Evolutionary conservation across 2,329 filamentous ascomycete species (phyloP), one percentile per base, ranked within the genome.

Genomic region (Aspergillus felis): DNA sequence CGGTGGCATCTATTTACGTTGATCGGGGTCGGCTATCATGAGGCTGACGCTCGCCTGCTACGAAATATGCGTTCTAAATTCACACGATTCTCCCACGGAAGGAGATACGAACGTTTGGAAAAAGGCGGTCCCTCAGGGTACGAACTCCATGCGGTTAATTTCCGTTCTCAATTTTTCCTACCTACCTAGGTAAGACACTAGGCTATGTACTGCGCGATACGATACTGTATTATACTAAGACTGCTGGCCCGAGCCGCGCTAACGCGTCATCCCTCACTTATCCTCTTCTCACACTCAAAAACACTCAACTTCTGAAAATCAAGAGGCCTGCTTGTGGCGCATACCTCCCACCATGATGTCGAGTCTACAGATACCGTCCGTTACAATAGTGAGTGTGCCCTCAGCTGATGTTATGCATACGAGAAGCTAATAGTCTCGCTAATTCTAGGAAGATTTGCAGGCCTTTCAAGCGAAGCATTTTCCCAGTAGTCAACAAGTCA

Each of bases 381-480:
- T 77, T 42, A 75, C 73, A 27, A 38, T 71, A 10, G 75, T 76
- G 64, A 65, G 68, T 56, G 10, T 51, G 20, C 9, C 12, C 3
- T 6, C 3, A 9, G 6, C 14, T 17, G 22, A 12, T 20, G 7
- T n/a, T 22, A 20, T 2, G 10, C 6, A 14, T 4, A 48, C 20
- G 12, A 25, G 5, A 32, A 25, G 20, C 50, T 61, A 49, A 58
- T 22, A 6, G 4, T 12, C 2, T 49, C 29, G 41, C 22, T 14
- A 14, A 32, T 12, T 9, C 60, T 53, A 89, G 87, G 77, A 82
- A 70, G 86, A 89, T 47, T 74, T 89, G 32, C 68, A 75, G 54
- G 74, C 75, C 28, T 89, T 89, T 65, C 81, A 86, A 61, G 73
- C 81, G 46, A 71, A 78, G 20, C 87, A 90, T 65, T 90, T 90